phyloP scores from a whole-genome alignment of 1,284 basidiomycete species.

The Fomitopsis pinicola region DNA sequence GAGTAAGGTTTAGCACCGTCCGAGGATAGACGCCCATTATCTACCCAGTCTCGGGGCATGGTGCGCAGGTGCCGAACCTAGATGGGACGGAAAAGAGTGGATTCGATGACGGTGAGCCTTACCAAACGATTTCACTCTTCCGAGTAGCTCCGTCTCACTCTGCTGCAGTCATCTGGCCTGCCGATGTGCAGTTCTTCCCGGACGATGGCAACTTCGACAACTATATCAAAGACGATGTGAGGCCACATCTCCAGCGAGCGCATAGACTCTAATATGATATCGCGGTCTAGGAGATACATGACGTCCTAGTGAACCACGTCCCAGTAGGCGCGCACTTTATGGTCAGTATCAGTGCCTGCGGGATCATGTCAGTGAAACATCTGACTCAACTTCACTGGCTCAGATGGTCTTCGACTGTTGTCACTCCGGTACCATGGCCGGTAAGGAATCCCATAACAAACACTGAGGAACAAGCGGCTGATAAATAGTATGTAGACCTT shows the following conservation, averaged over 20 bases:
- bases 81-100: constrained; percentile 20
- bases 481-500: not conserved
- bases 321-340: constrained; percentile 16
- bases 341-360: constrained; percentile 9
- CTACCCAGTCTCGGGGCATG: constrained; percentile 23
- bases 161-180: constrained; percentile 13
- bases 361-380: too few relatives aligned
- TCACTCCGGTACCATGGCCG: constrained; percentile 24
- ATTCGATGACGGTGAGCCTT: constrained; percentile 19
- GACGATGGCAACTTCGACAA: constrained; percentile 5
- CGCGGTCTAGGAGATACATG: constrained; percentile 2
- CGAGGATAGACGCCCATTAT: not conserved
- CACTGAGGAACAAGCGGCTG: not conserved
- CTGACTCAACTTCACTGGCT: too few relatives aligned
- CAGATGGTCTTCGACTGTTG: constrained; percentile 26
- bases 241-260: not conserved
- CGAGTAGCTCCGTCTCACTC: not conserved
- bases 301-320: constrained; percentile 16
- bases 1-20: not conserved
- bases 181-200: constrained; percentile 6
- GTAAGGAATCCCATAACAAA: constrained; percentile 6
- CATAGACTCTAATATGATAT: not conserved
- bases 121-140: not conserved
- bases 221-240: constrained; percentile 14
- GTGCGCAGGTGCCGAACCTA: constrained; percentile 13